Base-by-base conservation (phyloP, 2,329 filamentous ascomycete species). In the Verticillium nonalfalfae region DNA sequence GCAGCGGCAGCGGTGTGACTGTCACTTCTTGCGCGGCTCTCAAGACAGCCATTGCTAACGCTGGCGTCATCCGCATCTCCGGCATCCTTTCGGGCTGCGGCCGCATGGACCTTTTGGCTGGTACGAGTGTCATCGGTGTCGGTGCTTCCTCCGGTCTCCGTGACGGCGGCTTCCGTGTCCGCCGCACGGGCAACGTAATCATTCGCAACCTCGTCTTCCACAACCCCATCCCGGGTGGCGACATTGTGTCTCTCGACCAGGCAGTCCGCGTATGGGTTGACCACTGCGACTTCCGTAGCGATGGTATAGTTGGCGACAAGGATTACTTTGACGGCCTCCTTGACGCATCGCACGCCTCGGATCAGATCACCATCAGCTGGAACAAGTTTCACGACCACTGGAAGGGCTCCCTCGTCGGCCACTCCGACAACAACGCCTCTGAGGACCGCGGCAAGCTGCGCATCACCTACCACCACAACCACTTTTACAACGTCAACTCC, bases 381-480 rank as follows among this genome's bases (percentile, higher is more conserved):
- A 74, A 68, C 36, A 75, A 74, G 45, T 71, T 80, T 59, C 74
- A 76, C 60, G 76, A 79, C 62, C 78, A 80, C 65, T 71, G 66
- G 33, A 88, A 88, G 73, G 82, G 78, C 33, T 83, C 82, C 0
- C 78, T 88, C 11, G 76, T 87, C 59, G 85, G 83, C 13, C 85
- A 87, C 76, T 83, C 79, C 3, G 82, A 88, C 74, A 79, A 68
- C 71, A 87, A 87, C 71, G 74, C 67, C 10, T 75, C 70, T 38
- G 84, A 87, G 66, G 85, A 88, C 68, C 81, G 71, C 1, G 85
- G 85, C 62, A 78, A 82, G 66, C 73, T 88, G n/a, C 80, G 75
- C 65, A 75, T 88, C 31, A 87, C 85, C 31, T 85, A 85, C 69
- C 76, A 78, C 71, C 81, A 85, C 75, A 87, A 87, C 78, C 77